Conservation (phyloP, 2,329 filamentous ascomycete genomes). For the Verticillium alfalfae region DNA sequence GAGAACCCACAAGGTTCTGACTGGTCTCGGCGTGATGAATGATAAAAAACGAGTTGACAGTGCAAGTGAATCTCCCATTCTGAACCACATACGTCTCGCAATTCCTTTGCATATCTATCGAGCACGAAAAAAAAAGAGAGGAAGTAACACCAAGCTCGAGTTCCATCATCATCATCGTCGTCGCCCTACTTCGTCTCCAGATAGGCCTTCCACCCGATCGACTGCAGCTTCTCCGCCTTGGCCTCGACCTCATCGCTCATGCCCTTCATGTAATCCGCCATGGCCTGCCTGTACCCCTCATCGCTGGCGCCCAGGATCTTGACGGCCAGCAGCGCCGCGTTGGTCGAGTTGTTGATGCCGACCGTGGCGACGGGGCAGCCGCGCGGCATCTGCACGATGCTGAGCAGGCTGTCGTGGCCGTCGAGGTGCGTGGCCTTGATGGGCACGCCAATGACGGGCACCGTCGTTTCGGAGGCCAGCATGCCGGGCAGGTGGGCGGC, state of each 20-base stretch:
- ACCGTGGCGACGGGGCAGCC: constrained; percentile 72
- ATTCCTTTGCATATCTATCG: no score
- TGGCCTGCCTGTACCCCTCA: constrained; percentile 46
- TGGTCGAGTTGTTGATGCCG: constrained; percentile 75
- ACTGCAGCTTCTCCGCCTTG: constrained; percentile 54
- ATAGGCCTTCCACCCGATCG: constrained; percentile 53
- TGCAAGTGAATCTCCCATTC: no score
- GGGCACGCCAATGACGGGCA: constrained; percentile 74
- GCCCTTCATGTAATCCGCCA: constrained; percentile 56
- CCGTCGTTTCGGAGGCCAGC: constrained; percentile 62
- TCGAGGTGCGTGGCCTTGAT: constrained; percentile 70
- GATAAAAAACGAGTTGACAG: no score
- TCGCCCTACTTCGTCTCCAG: constrained; percentile 22
- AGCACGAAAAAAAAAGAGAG: no score
- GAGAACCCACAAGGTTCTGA: no score
- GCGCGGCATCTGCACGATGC: constrained; percentile 74
- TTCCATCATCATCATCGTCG: neutral
- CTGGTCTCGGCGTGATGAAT: no score
- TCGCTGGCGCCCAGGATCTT: constrained; percentile 59
- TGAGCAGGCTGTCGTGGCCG: constrained; percentile 64
- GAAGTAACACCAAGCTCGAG: no score
- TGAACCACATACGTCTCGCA: no score
- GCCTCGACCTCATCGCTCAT: constrained; percentile 59
- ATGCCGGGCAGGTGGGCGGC: constrained; percentile 73
- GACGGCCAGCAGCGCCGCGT: constrained; percentile 67